Base-by-base conservation (phyloP, 345 rosid species). In the Psidium friedrichsthalianum region DNA sequence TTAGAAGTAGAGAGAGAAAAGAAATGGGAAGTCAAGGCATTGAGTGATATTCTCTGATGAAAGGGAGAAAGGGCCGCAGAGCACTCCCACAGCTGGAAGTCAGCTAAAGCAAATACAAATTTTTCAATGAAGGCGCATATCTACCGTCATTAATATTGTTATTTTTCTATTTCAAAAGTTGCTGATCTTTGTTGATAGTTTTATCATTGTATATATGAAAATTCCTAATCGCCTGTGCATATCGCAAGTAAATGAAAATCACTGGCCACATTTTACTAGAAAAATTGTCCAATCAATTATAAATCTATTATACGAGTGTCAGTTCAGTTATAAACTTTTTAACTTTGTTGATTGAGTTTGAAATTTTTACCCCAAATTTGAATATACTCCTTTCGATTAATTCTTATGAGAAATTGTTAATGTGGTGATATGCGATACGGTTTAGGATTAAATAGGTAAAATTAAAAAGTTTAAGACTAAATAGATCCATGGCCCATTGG, bases 301-400 rank as follows among this genome's bases (percentile, higher is more conserved):
- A 27, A 59, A 27, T 9, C 6, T 59, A 14, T 14, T 59, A 14
- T 61, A 27, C 0, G 0, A 27, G 15, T 27, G 18, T 64, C 11
- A 29, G 14, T 3, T 16, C 2, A 1, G 2, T 2, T 0, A 15
- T 29, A 15, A 29, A 4, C 2, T 64, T 64, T 61, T 18, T 4
- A 29, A 29, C 27, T 29, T 64, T 64, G 1, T 5, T 22, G 29
- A 29, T 29, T 15, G 1, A 29, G 9, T 9, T 3, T 0, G 15
- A 29, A 15, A 16, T 6, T 0, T 64, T 64, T 29, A 4, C 0
- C 1, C 20, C 6, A 64, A 64, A 64, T 29, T 64, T 29, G 42
- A 64, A 64, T 29, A 3, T 16, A 29, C 2, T 7, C 2, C 8
- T 29, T 29, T 18, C 2, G 0, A 9, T 0, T 5, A 29, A 29